Percentiles rank a stretch among this genome's conserved stretches.
Evolutionary conservation across 768 basidiomycete genomes (phyloP).

Genomic region (Boletus rubroflammeus): DNA sequence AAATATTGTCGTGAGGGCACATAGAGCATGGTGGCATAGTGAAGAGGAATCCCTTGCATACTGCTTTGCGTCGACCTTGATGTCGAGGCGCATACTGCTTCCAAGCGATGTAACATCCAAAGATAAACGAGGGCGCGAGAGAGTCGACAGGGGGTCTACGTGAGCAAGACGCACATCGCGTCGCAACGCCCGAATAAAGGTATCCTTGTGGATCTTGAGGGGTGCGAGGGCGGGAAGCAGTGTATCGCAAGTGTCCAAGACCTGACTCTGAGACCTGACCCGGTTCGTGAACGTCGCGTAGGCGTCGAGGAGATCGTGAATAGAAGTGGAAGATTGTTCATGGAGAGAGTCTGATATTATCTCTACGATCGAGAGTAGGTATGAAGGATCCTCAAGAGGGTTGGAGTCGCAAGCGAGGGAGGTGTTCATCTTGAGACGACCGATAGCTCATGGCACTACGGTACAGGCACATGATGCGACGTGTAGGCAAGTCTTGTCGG

Average conservation of each 20-base stretch:
- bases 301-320: constrained; percentile 59
- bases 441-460: too few species aligned
- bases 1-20: constrained; percentile 49
- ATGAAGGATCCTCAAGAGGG: constrained; percentile 15
- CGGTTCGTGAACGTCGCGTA: constrained; percentile 50
- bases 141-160: constrained; percentile 30
- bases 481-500: not conserved
- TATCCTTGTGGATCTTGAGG: constrained; percentile 32
- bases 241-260: constrained; percentile 1
- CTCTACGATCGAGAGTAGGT: constrained; percentile 42
- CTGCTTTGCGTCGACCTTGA: constrained; percentile 38
- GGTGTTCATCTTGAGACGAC: not conserved
- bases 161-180: constrained; percentile 51
- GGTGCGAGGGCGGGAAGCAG: constrained; percentile 23
- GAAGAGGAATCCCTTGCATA: constrained; percentile 38
- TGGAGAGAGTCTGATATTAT: constrained; percentile 46
- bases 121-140: constrained; percentile 3
- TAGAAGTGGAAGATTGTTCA: constrained; percentile 37
- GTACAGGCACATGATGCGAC: too few species aligned
- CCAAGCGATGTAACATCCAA: constrained; percentile 4
- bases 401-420: not conserved
- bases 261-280: constrained; percentile 29
- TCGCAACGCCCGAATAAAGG: constrained; percentile 41
- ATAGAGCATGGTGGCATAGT: constrained; percentile 54
- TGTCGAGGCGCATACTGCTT: constrained; percentile 1